Conservation (phyloP, 2,329 filamentous ascomycete species). For the Teratosphaeriaceae sp. region DNA sequence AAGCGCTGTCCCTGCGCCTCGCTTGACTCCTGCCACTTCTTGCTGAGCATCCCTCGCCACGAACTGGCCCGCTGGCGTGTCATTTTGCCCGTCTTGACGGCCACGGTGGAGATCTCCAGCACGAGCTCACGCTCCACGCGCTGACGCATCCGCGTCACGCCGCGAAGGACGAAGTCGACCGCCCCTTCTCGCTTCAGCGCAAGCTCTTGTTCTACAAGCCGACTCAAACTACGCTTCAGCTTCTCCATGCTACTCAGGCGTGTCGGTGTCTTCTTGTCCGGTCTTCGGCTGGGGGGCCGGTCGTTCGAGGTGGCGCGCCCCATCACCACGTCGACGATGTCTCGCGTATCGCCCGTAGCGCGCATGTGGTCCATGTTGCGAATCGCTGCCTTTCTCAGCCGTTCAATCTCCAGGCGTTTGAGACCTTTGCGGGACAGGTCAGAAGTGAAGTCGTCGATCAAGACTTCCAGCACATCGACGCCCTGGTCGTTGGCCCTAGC, state of each 20-base stretch:
- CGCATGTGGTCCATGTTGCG: slow-evolving; percentile 1
- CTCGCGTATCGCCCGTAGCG: neutral
- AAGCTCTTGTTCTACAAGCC: neutral
- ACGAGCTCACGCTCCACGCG: slow-evolving; percentile 1
- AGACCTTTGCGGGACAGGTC: slow-evolving; percentile 5
- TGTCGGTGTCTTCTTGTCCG: too few species aligned
- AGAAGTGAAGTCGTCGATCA: slow-evolving; percentile 3
- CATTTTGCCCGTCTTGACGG: neutral
- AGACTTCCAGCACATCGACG: slow-evolving; percentile 4
- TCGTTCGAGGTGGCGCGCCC: neutral
- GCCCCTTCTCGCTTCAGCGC: neutral
- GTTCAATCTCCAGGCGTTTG: neutral
- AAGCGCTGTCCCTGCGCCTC: too few species aligned
- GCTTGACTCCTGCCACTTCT: too few species aligned
- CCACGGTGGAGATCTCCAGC: neutral
- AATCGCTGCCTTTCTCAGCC: neutral
- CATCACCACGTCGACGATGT: slow-evolving; percentile 6
- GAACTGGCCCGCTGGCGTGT: neutral
- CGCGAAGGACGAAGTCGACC: neutral
- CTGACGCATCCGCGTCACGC: too few species aligned
- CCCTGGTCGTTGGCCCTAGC: neutral
- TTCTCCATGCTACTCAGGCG: neutral
- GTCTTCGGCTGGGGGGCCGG: neutral
- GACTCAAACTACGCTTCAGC: neutral
- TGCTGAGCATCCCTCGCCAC: too few species aligned